Evolutionary conservation across 306 rosid genomes (phyloP).

Genomic region (Prunus armeniaca): DNA sequence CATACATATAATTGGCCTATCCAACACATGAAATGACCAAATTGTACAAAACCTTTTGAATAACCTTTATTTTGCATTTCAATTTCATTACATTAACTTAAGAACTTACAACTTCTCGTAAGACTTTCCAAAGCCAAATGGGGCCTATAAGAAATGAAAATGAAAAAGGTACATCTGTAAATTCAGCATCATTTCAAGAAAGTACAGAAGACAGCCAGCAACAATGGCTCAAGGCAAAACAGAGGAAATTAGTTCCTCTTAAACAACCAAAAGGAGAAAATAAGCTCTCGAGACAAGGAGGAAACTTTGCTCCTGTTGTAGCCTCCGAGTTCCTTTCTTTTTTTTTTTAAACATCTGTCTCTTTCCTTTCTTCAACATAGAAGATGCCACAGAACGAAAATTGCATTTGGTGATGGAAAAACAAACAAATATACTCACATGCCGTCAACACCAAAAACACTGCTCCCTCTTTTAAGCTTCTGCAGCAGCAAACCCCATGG

Average conservation of each 20-base stretch:
- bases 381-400: constrained; percentile 38
- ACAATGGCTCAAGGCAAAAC: constrained; percentile 6
- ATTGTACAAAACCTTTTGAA: background rate
- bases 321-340: constrained; percentile 25
- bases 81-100: constrained; percentile 13
- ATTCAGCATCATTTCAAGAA: constrained; percentile 17
- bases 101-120: constrained; percentile 25
- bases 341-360: background rate
- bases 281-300: constrained; percentile 26
- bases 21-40: background rate
- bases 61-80: background rate
- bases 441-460: constrained; percentile 37
- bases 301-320: constrained; percentile 31
- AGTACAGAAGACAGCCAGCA: constrained; percentile 25
- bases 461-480: constrained; percentile 35
- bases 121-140: constrained; percentile 24
- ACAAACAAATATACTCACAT: constrained; percentile 49
- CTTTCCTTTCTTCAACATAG: constrained; percentile 27
- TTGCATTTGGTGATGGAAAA: constrained; percentile 40
- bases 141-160: constrained; percentile 23
- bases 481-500: constrained; percentile 30
- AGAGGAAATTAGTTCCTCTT: background rate
- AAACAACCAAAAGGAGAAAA: constrained; percentile 29
- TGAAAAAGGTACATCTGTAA: constrained; percentile 16
- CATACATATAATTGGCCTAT: too few relatives aligned